Base-by-base conservation (phyloP, 768 basidiomycete genomes). In the Kwoniella sp. region DNA sequence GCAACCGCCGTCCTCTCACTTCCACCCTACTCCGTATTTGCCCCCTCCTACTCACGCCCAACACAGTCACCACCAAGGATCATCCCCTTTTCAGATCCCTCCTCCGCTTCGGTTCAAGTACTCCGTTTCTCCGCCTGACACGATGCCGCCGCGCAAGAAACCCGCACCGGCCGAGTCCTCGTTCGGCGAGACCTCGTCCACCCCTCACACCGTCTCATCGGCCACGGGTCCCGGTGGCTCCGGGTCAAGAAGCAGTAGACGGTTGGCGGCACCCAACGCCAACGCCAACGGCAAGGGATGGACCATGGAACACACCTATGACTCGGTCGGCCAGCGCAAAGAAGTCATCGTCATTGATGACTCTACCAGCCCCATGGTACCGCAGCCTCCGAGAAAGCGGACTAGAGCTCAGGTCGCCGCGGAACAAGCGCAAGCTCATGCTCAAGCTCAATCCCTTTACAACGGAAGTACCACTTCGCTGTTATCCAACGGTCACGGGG, bases 261-360 rank as follows among this genome's bases (percentile, higher is more conserved):
- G 36, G n/a, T n/a, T n/a, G n/a, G 32, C 42, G 17, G 44, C 23
- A 26, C 46, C 51, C 17, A 57, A 34, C 39, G 19, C 43, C 25
- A 25, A 44, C 5, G 56, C 31, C 0, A 66, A 67, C 28, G 63
- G 60, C 0, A 70, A 67, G 36, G 68, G 68, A 31, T 70, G 65
- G 65, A 67, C 63, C 5, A 63, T 62, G 52, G 68, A 70, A 50
- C 65, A 67, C 36, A 70, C 65, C 2, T 67, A 61, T 33, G 65
- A 67, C 39, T 64, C 62, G 5, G 55, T 59, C 11, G 68, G 68
- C 9, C 53, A 60, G 34, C 53, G 53, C 44, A 67, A 67, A 37
- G 68, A 70, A 34, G 51, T 70, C 27, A 65, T 70, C 12, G 68
- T 70, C 11, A 67, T 70, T n/a, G 61, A 70, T 33, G 68, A 70